Evolutionary conservation across 345 rosid genomes (phyloP), one percentile per base, ranked within the genome.

Genomic region (Toxicodendron radicans): DNA sequence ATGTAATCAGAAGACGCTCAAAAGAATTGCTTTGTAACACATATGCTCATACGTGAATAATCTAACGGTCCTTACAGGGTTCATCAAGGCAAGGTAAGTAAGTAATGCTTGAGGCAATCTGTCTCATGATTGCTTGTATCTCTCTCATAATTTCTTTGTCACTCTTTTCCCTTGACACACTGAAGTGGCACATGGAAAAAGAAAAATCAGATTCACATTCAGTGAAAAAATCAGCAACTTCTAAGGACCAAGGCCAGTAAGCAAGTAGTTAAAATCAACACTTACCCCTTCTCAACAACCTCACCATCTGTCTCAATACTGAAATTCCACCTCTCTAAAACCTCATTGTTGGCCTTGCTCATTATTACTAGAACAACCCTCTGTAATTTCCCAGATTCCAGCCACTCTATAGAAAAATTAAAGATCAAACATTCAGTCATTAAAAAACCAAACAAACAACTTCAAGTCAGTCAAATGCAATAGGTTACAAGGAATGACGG

Each of bases 81-180:
- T 90, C 97, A 68, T 95, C 99, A 57, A 91, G 95, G 81, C 99
- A 95, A 58, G 99, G 98, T 84, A 95, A 79, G 85, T 95, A 95
- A 71, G 99, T 92, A 56, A 93, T 88, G 70, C 99, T 93, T 0
- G 97, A 93, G 64, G 98, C 98, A 73, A 93, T 90, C 80, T 91
- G 99, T 57, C 99, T 87, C 97, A 90, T 93, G 27, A 91, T 90
- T 73, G 97, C 97, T 82, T 91, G 98, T 60, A 93, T 95, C 87
- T 91, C 99, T 75, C 98, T 86, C 98, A 91, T 95, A 53, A 93
- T 93, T 81, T 95, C 99, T 71, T 85, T 93, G 77, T 95, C 99
- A 81, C 97, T 91, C 86, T 93, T 93, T 82, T 95, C 99, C 80
- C 91, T 93, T 17, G 98, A 85, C 8, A 87, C 91, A 70, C 98